Base-by-base conservation (phyloP, 257 asterid genomes). In the Solanum pimpinellifolium region DNA sequence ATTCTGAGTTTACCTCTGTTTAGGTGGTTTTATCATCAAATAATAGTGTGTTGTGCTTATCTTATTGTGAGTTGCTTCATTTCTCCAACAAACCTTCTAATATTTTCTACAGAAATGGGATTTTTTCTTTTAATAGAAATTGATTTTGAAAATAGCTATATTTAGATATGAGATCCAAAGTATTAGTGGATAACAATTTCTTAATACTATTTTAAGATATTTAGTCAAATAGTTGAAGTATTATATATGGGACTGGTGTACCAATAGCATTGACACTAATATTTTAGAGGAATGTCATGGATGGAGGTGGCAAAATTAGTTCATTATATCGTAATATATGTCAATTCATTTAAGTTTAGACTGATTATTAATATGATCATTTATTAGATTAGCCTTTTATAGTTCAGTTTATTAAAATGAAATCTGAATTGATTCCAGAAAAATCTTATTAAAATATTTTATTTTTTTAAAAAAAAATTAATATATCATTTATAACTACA, bases 371-470 rank as follows among this genome's bases (percentile, higher is more conserved):
- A 66, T 13, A 0, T 2, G 2, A 25, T 27, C 4, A 25, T 68
- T 68, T 68, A 68, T 68, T 68, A 68, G 11, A 2, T 3, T 27
- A 5, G 35, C 8, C 20, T 27, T 27, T 68, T 13, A 21, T 21
- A 21, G 12, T 20, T 8, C 0, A 65, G 2, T 12, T 4, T 4
- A 25, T n/a, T n/a, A 11, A n/a, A n/a, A 11, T 65, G 3, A 5
- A 0, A 11, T 25, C 1, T n/a, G 25, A 62, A n/a, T n/a, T n/a
- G 1, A n/a, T 0, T 13, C 20, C 1, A 25, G 35, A 66, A 0
- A 66, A 66, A 2, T 27, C 0, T 66, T 27, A 6, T 66, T 1
- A 12, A 2, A 25, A 66, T 25, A 25, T 2, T 2, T n/a, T 65
- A 2, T 62, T 3, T 10, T 9, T 10, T 9, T 60, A 0, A 12